These are phyloP conservation scores for Pseudogymnoascus sp. DNA, from an alignment of 2,329 filamentous ascomycete species.

Conservation along the genomic window DNA sequence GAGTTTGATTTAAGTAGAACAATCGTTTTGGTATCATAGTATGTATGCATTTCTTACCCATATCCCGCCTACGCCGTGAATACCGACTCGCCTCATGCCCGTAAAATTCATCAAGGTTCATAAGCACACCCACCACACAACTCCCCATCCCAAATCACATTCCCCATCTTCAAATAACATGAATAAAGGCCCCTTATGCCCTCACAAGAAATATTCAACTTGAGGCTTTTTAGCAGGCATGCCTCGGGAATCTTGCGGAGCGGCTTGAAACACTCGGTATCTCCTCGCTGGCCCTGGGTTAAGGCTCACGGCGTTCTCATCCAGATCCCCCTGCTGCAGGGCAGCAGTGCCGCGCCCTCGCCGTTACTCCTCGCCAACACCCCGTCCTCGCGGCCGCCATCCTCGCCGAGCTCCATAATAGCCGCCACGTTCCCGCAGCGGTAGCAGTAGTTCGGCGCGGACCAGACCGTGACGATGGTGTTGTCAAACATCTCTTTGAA, in stretches of 20 bases:
- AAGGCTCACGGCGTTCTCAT: constrained; percentile 45
- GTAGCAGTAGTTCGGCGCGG: constrained; percentile 94
- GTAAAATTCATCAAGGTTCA: constrained; percentile 6
- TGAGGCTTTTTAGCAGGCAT: constrained; percentile 99
- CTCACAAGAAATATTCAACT: constrained; percentile 84
- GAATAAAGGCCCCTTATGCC: neutral
- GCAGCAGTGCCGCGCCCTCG: constrained; percentile 45
- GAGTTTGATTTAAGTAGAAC: constrained; percentile 2
- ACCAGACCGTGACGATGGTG: constrained; percentile 98
- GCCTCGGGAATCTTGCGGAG: constrained; percentile 87
- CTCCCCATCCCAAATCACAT: neutral
- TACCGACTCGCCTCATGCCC: neutral
- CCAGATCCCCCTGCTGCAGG: constrained; percentile 39
- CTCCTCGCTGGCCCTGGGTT: constrained; percentile 72
- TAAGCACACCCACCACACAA: neutral
- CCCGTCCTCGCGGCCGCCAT: constrained; percentile 62
- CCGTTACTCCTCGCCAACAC: constrained; percentile 30
- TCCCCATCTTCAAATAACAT: neutral
- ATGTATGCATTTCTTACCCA: constrained; percentile 9
- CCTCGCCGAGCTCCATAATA: constrained; percentile 86
- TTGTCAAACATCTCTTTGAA: constrained; percentile 99
- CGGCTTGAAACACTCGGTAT: constrained; percentile 93
- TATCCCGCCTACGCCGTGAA: neutral
- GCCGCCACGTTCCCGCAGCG: constrained; percentile 93
- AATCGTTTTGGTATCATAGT: constrained; percentile 9